Evolutionary conservation across 2,329 filamentous ascomycete species (phyloP).

Genomic region (Sarocladiaceae sp.): DNA sequence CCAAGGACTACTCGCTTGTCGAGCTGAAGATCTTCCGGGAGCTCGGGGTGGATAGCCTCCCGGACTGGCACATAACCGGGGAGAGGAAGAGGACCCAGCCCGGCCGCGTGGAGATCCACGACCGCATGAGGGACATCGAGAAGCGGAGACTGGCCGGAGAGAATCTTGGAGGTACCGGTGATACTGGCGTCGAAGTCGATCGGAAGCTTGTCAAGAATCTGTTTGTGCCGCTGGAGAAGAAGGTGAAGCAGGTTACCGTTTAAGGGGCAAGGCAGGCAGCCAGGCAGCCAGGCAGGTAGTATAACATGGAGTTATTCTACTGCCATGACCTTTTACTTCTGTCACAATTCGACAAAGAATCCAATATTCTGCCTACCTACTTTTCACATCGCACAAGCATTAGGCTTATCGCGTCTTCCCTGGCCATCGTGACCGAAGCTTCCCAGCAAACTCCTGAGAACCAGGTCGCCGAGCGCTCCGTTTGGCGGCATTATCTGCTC

Average conservation of each 20-base stretch:
- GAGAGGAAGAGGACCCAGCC: conserved; percentile 2
- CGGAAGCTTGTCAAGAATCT: not conserved
- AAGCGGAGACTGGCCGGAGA: not conserved
- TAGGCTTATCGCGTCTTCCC: not conserved
- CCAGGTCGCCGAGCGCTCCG: not conserved
- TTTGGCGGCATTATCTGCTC: not conserved
- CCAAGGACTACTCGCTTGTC: conserved; percentile 46
- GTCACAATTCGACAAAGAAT: not conserved
- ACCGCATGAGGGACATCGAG: not conserved
- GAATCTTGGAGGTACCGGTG: not conserved
- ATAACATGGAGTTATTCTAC: not conserved
- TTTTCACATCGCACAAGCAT: not conserved
- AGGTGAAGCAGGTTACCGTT: not conserved
- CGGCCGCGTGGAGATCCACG: not conserved
- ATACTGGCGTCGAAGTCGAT: not conserved
- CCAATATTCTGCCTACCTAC: not conserved
- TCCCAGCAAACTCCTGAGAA: not conserved
- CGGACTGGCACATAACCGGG: conserved; percentile 11
- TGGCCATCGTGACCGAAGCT: not conserved
- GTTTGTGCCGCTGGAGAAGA: not conserved
- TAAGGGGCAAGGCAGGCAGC: not conserved
- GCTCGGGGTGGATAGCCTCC: conserved; percentile 10
- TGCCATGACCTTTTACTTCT: not conserved
- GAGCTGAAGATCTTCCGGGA: conserved; percentile 29
- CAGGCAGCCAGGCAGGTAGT: not conserved